Conservation (phyloP, 805 yeast species). For the Lipomyces japonicus region DNA sequence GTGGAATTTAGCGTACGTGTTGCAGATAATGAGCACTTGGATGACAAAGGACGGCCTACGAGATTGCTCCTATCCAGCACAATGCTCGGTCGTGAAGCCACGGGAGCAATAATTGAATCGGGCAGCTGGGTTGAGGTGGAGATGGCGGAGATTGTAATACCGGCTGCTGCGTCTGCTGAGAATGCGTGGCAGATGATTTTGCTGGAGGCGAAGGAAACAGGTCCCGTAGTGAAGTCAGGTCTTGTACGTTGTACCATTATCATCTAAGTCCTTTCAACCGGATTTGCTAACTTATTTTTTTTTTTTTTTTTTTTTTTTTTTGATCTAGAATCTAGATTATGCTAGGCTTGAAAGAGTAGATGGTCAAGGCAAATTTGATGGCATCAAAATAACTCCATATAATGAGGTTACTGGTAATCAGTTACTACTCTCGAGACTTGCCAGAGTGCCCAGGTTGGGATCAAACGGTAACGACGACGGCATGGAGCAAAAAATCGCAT, state of each 20-base stretch:
- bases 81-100: conserved; percentile 3
- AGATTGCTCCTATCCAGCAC: conserved; percentile 1
- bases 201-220: conserved; percentile 20
- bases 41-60: conserved; percentile 19
- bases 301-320: neutral
- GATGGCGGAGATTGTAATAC: conserved; percentile 13
- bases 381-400: conserved; percentile 13
- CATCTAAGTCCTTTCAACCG: too few relatives aligned
- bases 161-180: conserved; percentile 1
- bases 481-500: neutral
- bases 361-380: conserved; percentile 5
- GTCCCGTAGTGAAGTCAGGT: conserved; percentile 6
- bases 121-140: conserved; percentile 19
- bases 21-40: conserved; percentile 8
- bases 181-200: conserved; percentile 20
- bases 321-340: conserved; percentile 10
- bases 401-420: neutral
- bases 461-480: neutral
- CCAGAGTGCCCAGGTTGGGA: neutral
- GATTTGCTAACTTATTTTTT: neutral
- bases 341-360: conserved; percentile 16
- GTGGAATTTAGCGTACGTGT: conserved; percentile 10
- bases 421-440: neutral
- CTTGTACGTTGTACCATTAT: conserved; percentile 3
- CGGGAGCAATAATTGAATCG: neutral